These are phyloP conservation scores for Aethionema arabicum DNA, from an alignment of 345 rosid genomes.

Conservation along the genomic window DNA sequence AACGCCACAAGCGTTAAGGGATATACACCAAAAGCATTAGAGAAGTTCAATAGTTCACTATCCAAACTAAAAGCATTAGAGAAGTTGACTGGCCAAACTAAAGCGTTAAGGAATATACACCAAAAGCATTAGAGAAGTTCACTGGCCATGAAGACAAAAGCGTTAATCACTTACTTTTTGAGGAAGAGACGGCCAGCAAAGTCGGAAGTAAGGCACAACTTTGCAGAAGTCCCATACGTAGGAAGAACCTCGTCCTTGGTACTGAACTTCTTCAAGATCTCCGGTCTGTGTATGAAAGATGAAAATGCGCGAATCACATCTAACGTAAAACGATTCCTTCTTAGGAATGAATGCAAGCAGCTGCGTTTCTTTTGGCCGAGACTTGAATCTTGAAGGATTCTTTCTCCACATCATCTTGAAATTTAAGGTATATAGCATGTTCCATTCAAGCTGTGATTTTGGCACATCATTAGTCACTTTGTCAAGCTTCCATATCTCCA, in stretches of 20 bases:
- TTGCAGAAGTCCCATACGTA: constrained; percentile 52
- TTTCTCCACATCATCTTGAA: constrained; percentile 57
- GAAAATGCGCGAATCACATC: constrained; percentile 47
- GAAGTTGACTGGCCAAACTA: too few species aligned
- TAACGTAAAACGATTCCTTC: constrained; percentile 45
- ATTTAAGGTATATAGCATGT: constrained; percentile 39
- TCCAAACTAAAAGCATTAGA: constrained; percentile 18
- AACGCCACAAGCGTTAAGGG: constrained; percentile 10
- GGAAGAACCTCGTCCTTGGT: constrained; percentile 50
- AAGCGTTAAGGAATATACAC: too few species aligned
- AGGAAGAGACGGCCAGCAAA: constrained; percentile 52
- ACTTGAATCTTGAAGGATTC: constrained; percentile 37
- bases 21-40: constrained; percentile 6
- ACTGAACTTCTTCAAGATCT: constrained; percentile 43
- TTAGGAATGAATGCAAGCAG: constrained; percentile 46
- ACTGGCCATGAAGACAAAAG: too few species aligned
- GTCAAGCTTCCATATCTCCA: constrained; percentile 61
- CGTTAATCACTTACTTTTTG: constrained; percentile 22
- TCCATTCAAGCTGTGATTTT: constrained; percentile 37
- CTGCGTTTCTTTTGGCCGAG: constrained; percentile 49
- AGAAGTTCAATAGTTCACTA: constrained; percentile 18
- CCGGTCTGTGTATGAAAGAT: constrained; percentile 23
- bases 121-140: too few species aligned
- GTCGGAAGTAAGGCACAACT: constrained; percentile 54
- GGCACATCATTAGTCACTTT: constrained; percentile 25